These are phyloP conservation scores for Actinomucor elegans DNA, from an alignment of 371 early-diverging fungal species.

Conservation along the genomic window DNA sequence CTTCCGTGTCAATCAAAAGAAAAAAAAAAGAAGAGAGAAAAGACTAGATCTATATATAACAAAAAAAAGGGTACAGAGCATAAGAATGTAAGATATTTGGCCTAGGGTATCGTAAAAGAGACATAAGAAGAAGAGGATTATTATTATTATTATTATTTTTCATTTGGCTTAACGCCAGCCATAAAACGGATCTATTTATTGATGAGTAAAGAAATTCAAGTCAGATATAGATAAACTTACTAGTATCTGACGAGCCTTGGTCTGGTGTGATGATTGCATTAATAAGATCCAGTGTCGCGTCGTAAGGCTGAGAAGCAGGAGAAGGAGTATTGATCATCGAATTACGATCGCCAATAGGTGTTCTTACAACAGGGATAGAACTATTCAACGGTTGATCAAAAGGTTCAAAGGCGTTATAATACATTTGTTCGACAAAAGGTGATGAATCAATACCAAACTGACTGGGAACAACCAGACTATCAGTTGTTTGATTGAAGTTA, in stretches of 20 bases:
- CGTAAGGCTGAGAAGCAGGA: no score
- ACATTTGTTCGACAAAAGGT: conserved; percentile 12
- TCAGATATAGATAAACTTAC: no score
- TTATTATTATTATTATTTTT: no score
- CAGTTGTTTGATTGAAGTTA: not conserved
- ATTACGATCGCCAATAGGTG: conserved; percentile 3
- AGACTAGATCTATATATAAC: no score
- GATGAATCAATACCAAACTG: conserved; percentile 5
- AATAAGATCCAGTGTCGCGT: no score
- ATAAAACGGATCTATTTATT: no score
- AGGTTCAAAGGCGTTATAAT: conserved; percentile 4
- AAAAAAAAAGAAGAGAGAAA: not conserved
- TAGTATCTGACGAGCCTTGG: no score
- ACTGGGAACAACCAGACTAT: not conserved
- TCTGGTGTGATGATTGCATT: no score
- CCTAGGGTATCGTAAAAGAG: not conserved
- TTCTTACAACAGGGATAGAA: conserved; percentile 15
- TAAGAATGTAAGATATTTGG: not conserved
- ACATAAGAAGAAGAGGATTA: no score
- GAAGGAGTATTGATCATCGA: not conserved
- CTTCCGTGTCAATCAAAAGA: not conserved
- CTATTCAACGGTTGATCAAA: conserved; percentile 1
- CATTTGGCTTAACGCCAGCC: no score
- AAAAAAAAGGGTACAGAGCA: no score
- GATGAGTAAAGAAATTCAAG: no score